Percentiles rank a stretch among this genome's conserved stretches.
phyloP scores from a whole-genome alignment of 306 rosid species.

The Glycyrrhiza uralensis region DNA sequence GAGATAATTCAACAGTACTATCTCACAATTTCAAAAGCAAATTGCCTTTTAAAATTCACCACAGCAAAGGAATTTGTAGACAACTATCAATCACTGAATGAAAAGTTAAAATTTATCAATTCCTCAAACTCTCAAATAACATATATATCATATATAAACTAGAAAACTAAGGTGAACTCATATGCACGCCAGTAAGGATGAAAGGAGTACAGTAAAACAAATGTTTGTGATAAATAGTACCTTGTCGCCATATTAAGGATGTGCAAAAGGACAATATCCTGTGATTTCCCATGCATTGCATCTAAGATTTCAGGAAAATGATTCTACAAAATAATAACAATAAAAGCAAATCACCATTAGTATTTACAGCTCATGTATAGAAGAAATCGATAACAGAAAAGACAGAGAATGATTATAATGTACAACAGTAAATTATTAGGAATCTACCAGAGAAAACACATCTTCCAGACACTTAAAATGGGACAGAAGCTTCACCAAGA shows the following conservation, averaged over 20 bases:
- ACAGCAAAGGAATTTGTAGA: not conserved
- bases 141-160: not conserved
- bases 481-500: conserved; percentile 76
- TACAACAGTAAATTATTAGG: conserved; percentile 21
- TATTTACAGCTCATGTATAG: not conserved
- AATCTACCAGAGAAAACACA: conserved; percentile 61
- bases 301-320: conserved; percentile 79
- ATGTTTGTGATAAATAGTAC: conserved; percentile 36
- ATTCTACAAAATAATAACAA: conserved; percentile 44
- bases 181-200: conserved; percentile 1
- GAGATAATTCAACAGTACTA: not conserved
- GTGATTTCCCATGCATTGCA: conserved; percentile 62
- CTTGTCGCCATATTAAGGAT: conserved; percentile 80
- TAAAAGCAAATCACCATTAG: conserved; percentile 9
- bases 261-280: conserved; percentile 56
- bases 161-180: not conserved
- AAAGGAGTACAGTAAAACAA: not conserved
- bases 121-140: not conserved
- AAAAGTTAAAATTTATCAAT: not conserved
- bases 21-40: not conserved
- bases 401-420: not conserved
- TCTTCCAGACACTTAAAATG: conserved; percentile 59
- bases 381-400: not conserved
- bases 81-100: not conserved
- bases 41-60: conserved; percentile 8